These are phyloP conservation scores for Gonapodya sp. DNA, from an alignment of 192 early-diverging fungal genomes.

Conservation along the genomic window DNA sequence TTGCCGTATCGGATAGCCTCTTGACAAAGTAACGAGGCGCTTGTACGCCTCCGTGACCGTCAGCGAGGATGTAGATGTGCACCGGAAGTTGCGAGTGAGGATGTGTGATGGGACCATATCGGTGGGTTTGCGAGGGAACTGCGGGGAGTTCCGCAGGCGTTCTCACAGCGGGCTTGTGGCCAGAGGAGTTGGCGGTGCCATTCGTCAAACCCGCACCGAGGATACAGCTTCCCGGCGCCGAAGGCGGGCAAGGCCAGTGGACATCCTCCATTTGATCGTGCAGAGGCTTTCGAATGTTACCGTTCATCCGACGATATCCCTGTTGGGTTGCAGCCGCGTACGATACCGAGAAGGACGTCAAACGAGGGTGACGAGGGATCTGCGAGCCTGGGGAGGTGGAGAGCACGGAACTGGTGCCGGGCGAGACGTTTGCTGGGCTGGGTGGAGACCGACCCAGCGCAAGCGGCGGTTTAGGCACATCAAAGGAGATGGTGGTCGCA, in stretches of 20 bases:
- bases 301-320: background rate
- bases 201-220: background rate
- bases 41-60: constrained; percentile 47
- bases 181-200: background rate
- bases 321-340: constrained; percentile 4
- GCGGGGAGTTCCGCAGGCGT: no score
- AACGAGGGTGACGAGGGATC: background rate
- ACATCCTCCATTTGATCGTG: constrained; percentile 44
- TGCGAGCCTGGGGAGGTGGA: background rate
- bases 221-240: background rate
- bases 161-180: background rate
- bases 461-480: background rate
- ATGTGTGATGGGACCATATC: constrained; percentile 2
- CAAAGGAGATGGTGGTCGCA: background rate
- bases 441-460: background rate
- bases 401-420: background rate
- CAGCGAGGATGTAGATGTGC: constrained; percentile 39
- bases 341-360: background rate
- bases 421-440: background rate
- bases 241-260: constrained; percentile 27
- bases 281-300: constrained; percentile 20
- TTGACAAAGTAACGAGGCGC: constrained; percentile 40
- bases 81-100: constrained; percentile 11
- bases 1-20: constrained; percentile 21
- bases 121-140: background rate